Evolutionary conservation across 768 basidiomycete genomes (phyloP).

Genomic region (Mycena metata): DNA sequence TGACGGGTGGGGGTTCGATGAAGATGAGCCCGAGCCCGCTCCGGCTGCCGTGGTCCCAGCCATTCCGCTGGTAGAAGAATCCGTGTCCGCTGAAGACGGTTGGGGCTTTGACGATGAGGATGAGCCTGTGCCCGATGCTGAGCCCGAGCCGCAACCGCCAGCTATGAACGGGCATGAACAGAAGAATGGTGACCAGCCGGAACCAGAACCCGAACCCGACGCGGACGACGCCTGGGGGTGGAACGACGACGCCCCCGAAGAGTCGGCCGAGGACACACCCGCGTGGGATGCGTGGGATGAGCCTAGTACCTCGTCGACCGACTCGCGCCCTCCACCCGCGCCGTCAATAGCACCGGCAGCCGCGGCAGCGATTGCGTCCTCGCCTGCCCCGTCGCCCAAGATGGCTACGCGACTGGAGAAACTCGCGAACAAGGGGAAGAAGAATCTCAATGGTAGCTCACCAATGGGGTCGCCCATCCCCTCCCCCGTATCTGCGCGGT

Average conservation of each 20-base stretch:
- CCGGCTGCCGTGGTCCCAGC: conserved; percentile 35
- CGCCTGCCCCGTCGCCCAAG: conserved; percentile 55
- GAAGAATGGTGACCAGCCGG: conserved; percentile 35
- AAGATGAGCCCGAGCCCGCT: conserved; percentile 49
- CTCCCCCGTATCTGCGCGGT: conserved; percentile 22
- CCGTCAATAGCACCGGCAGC: conserved; percentile 41
- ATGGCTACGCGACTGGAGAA: conserved; percentile 71
- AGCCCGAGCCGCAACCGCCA: conserved; percentile 23
- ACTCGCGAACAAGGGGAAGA: conserved; percentile 68
- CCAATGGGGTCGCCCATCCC: conserved; percentile 33
- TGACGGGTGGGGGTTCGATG: conserved; percentile 68
- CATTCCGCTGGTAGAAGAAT: conserved; percentile 11
- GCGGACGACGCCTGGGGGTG: conserved; percentile 79
- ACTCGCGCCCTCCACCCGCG: conserved; percentile 48
- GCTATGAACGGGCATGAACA: conserved; percentile 28
- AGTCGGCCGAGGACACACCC: conserved; percentile 56
- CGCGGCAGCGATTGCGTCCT: not conserved
- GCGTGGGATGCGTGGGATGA: conserved; percentile 65
- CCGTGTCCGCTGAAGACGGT: conserved; percentile 29
- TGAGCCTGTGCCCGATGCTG: not conserved
- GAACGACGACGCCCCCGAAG: conserved; percentile 66
- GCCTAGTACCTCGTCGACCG: conserved; percentile 62
- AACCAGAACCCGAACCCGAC: conserved; percentile 55
- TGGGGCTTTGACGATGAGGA: conserved; percentile 44
- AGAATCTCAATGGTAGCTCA: conserved; percentile 51